Conservation (phyloP, 2,329 filamentous ascomycete genomes). For the Rachicladosporium sp. region DNA sequence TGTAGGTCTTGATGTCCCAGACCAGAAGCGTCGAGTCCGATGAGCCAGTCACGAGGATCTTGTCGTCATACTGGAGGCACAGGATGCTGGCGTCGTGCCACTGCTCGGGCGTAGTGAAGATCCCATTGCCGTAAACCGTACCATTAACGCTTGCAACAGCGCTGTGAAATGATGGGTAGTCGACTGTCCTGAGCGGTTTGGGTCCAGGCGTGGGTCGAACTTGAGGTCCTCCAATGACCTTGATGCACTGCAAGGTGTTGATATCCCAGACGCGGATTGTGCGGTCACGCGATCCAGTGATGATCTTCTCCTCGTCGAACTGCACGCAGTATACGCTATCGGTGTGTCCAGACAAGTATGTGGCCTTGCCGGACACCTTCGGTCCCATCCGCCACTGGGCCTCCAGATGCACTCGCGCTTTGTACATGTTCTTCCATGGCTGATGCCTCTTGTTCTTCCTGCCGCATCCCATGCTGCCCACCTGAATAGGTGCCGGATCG, state of each 20-base stretch:
- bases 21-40: slow-evolving; percentile 87
- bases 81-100: slow-evolving; percentile 89
- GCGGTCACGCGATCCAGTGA: slow-evolving; percentile 88
- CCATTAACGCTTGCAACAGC: slow-evolving; percentile 34
- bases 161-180: slow-evolving; percentile 27
- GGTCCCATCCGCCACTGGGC: slow-evolving; percentile 58
- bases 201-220: slow-evolving; percentile 39
- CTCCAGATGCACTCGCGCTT: slow-evolving; percentile 62
- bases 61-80: slow-evolving; percentile 86
- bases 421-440: slow-evolving; percentile 79
- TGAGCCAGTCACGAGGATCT: slow-evolving; percentile 88
- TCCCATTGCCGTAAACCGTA: slow-evolving; percentile 32
- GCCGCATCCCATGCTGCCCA: slow-evolving; percentile 43
- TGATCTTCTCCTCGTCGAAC: slow-evolving; percentile 96
- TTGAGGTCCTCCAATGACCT: slow-evolving; percentile 70
- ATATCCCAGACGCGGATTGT: slow-evolving; percentile 96
- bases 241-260: slow-evolving; percentile 69
- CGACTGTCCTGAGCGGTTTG: slow-evolving; percentile 30
- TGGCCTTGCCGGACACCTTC: slow-evolving; percentile 57
- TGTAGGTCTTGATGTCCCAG: slow-evolving; percentile 73
- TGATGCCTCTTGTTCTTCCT: slow-evolving; percentile 41
- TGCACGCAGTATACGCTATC: slow-evolving; percentile 98
- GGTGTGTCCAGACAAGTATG: slow-evolving; percentile 84
- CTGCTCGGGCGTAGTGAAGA: slow-evolving; percentile 34
- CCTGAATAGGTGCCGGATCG: slow-evolving; percentile 31